phyloP scores from a whole-genome alignment of 345 rosid species.

The Triadica sebifera region DNA sequence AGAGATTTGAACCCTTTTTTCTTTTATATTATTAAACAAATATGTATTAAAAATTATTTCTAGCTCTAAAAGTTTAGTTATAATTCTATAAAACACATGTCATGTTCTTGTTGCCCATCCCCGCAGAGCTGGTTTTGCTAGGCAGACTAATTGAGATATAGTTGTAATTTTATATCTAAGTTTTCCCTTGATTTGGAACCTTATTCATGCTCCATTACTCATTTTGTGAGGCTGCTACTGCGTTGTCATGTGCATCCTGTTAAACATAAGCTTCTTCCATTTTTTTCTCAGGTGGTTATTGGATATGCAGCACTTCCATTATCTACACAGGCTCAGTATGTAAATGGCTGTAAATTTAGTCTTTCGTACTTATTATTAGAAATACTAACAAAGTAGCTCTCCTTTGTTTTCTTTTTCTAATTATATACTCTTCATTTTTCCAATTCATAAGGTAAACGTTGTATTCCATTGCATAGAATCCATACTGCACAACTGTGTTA shows the following conservation, averaged over 20 bases:
- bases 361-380: constrained; percentile 5
- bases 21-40: background rate
- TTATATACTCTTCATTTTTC: background rate
- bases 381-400: background rate
- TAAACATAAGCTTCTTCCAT: constrained; percentile 14
- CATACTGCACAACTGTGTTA: background rate
- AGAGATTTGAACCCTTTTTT: background rate
- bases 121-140: constrained; percentile 1
- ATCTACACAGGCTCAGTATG: constrained; percentile 90
- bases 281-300: constrained; percentile 63
- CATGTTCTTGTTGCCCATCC: background rate
- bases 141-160: background rate
- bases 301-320: constrained; percentile 94
- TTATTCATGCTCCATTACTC: background rate
- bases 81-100: background rate
- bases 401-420: background rate
- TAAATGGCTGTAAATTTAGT: constrained; percentile 23
- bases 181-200: background rate
- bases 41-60: background rate
- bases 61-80: background rate
- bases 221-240: background rate
- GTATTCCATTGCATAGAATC: too few relatives aligned
- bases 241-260: background rate
- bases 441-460: background rate
- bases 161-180: background rate